Conservation (phyloP, 2,329 filamentous ascomycete genomes). For the Westerdykella aurantiaca region DNA sequence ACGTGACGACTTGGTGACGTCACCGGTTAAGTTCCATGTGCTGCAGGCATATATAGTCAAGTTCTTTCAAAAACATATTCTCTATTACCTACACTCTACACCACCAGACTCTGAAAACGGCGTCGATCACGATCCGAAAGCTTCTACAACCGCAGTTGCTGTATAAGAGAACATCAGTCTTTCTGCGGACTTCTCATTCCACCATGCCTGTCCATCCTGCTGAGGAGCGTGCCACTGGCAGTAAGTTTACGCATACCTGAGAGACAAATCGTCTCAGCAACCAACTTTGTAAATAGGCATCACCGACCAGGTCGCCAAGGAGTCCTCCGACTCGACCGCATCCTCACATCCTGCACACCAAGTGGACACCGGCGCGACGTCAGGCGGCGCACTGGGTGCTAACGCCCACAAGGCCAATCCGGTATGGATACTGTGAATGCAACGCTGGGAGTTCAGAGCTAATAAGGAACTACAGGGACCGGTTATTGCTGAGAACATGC, state of each 20-base stretch:
- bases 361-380: constrained; percentile 26
- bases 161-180: too few species aligned
- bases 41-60: too few species aligned
- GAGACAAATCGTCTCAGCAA: not conserved
- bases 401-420: constrained; percentile 41
- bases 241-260: constrained; percentile 23
- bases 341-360: constrained; percentile 34
- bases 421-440: constrained; percentile 17
- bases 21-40: too few species aligned
- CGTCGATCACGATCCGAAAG: too few species aligned
- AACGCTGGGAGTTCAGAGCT: not conserved
- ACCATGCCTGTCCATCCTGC: constrained; percentile 41
- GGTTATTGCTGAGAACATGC: constrained; percentile 42
- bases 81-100: too few species aligned
- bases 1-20: too few species aligned
- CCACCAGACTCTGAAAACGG: too few species aligned
- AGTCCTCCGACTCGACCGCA: constrained; percentile 39
- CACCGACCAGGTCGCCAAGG: constrained; percentile 43
- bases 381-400: constrained; percentile 29
- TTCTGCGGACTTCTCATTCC: not conserved
- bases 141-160: too few species aligned
- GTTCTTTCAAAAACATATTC: too few species aligned
- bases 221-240: constrained; percentile 37
- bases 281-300: constrained; percentile 29
- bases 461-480: constrained; percentile 33